Percentiles rank a stretch among this genome's conserved stretches.
phyloP scores from a whole-genome alignment of 1,284 basidiomycete species.

The Porphyrellus sp. region DNA sequence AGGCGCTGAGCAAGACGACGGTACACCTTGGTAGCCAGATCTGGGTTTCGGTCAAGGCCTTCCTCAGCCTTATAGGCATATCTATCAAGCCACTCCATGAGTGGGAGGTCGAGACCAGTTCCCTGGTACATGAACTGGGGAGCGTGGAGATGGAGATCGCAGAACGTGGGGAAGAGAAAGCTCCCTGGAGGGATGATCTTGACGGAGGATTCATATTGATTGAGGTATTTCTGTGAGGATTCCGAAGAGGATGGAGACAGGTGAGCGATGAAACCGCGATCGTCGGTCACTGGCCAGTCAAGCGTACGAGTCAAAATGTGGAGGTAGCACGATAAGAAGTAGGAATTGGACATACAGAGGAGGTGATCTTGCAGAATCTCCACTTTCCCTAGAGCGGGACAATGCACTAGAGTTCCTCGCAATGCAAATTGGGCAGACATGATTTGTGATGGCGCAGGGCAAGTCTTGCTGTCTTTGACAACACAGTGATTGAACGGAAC shows the following conservation, averaged over 20 bases:
- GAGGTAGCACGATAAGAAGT: background rate
- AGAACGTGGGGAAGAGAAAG: constrained; percentile 76
- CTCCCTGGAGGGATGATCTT: constrained; percentile 47
- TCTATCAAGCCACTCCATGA: constrained; percentile 79
- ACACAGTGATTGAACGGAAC: background rate
- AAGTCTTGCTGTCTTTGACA: background rate
- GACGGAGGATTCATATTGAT: constrained; percentile 21
- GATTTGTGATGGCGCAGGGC: constrained; percentile 8
- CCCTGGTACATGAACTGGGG: constrained; percentile 86
- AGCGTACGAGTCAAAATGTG: constrained; percentile 9
- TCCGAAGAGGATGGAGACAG: constrained; percentile 40
- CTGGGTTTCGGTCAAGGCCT: constrained; percentile 58
- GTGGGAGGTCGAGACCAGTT: constrained; percentile 75
- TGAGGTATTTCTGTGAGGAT: constrained; percentile 36
- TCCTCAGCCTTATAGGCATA: constrained; percentile 81
- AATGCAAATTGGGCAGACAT: constrained; percentile 25
- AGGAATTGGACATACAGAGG: constrained; percentile 41
- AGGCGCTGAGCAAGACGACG: constrained; percentile 58
- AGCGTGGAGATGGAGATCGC: constrained; percentile 80
- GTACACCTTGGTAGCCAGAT: constrained; percentile 66
- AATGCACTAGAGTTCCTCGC: constrained; percentile 58
- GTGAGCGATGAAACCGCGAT: constrained; percentile 53
- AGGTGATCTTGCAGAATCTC: constrained; percentile 57
- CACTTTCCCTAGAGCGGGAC: constrained; percentile 46
- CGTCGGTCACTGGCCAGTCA: constrained; percentile 44